A percentile compares a stretch with the other conserved stretches of the same genome.
These are phyloP conservation scores for Globisporangium middletonii DNA, from an alignment of 352 stramenopile genomes.

Conservation along the genomic window DNA sequence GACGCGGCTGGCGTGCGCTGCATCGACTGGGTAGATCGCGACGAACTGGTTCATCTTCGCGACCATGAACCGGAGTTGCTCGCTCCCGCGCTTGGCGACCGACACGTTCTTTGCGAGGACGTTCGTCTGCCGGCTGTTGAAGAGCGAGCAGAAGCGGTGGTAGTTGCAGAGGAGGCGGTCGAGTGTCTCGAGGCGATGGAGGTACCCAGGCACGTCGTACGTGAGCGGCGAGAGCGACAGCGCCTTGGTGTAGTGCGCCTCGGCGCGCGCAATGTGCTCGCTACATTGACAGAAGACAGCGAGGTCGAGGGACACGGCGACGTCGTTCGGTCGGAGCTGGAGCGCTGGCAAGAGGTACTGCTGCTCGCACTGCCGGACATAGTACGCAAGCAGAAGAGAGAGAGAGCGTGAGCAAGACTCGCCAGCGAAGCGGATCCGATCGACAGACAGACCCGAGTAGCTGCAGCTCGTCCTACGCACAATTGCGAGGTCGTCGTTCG, in stretches of 20 bases:
- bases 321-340: conserved; percentile 43
- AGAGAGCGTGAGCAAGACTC: no score
- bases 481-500: conserved; percentile 22
- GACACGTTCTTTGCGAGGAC: conserved; percentile 37
- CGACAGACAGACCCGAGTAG: not conserved
- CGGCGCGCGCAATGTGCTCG: conserved; percentile 35
- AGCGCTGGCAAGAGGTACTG: conserved; percentile 47
- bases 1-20: conserved; percentile 20
- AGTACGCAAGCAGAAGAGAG: not conserved
- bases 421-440: not conserved
- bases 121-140: conserved; percentile 47
- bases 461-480: conserved; percentile 28
- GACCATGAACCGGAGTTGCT: conserved; percentile 47
- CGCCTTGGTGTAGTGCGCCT: conserved; percentile 43
- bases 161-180: conserved; percentile 65
- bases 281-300: conserved; percentile 52
- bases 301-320: conserved; percentile 40
- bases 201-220: conserved; percentile 54
- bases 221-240: conserved; percentile 27
- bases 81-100: conserved; percentile 40
- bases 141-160: conserved; percentile 65
- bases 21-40: conserved; percentile 29
- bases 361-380: conserved; percentile 28
- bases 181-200: conserved; percentile 49
- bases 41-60: conserved; percentile 53